Conservation (phyloP, 2,329 filamentous ascomycete species). For the Xylaria sp. region DNA sequence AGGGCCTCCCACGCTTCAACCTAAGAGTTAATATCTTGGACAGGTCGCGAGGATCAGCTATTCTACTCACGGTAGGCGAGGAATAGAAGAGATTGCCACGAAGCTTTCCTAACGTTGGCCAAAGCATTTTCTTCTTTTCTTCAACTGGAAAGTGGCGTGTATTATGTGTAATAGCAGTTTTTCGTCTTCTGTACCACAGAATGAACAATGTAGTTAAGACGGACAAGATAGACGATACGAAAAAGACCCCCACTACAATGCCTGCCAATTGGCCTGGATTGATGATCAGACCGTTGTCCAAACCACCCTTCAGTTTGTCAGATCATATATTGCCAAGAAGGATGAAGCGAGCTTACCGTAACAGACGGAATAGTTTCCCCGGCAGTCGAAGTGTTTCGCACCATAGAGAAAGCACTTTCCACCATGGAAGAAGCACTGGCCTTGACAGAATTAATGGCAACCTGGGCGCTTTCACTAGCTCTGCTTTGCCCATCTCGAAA, state of each 20-base stretch:
- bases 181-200: constrained; percentile 32
- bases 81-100: neutral
- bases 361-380: neutral
- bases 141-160: neutral
- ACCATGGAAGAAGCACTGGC: constrained; percentile 28
- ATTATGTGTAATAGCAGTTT: constrained; percentile 1
- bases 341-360: constrained; percentile 21
- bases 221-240: constrained; percentile 31
- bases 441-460: constrained; percentile 17
- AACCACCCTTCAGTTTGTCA: constrained; percentile 22
- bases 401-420: neutral
- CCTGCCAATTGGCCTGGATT: constrained; percentile 32
- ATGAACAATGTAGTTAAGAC: constrained; percentile 29
- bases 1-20: constrained; percentile 11
- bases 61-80: neutral
- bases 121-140: neutral
- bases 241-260: constrained; percentile 31
- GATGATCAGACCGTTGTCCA: constrained; percentile 12
- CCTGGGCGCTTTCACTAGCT: constrained; percentile 26
- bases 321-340: neutral
- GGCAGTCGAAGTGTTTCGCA: constrained; percentile 4
- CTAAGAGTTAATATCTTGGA: neutral
- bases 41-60: neutral
- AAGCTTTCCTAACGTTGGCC: constrained; percentile 1
- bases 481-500: constrained; percentile 15